Percentiles rank a stretch among this genome's conserved stretches.
These are phyloP conservation scores for Tricholoma saponaceum DNA, from an alignment of 768 basidiomycete species.

Conservation along the genomic window DNA sequence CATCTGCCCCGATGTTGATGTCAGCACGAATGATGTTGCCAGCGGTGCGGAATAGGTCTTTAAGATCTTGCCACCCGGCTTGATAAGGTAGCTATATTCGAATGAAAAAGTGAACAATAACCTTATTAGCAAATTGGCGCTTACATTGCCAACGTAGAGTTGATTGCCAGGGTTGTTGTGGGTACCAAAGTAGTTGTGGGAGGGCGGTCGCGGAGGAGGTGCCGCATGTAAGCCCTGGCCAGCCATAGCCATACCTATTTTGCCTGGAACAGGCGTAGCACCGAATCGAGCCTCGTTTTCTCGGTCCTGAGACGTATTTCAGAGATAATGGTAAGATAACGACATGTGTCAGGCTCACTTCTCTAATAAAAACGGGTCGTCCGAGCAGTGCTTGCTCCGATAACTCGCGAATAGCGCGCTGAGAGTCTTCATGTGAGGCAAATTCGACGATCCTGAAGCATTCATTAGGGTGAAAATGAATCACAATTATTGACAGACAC, in stretches of 20 bases:
- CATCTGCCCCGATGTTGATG: constrained; percentile 90
- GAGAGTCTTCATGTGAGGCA: constrained; percentile 82
- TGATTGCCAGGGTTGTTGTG: constrained; percentile 80
- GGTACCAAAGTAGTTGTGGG: constrained; percentile 67
- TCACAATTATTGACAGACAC: constrained; percentile 27
- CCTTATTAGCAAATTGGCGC: constrained; percentile 17
- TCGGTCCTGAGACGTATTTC: constrained; percentile 64
- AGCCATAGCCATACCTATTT: constrained; percentile 94
- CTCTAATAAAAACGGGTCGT: constrained; percentile 93
- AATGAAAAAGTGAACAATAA: background rate
- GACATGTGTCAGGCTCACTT: constrained; percentile 46
- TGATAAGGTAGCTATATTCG: constrained; percentile 80
- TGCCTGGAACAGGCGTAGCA: constrained; percentile 91
- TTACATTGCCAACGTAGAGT: constrained; percentile 88
- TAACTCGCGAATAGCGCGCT: constrained; percentile 85
- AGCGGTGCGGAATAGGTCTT: constrained; percentile 94
- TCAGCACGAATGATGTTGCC: constrained; percentile 96
- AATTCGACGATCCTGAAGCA: constrained; percentile 87
- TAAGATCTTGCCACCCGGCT: constrained; percentile 99
- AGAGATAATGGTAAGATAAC: background rate
- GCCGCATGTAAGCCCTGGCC: constrained; percentile 79
- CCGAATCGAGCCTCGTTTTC: constrained; percentile 96
- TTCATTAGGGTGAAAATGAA: constrained; percentile 12
- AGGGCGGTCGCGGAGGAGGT: constrained; percentile 80
- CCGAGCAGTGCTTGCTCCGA: constrained; percentile 90